These are phyloP conservation scores for Starmerella ratchasimensis DNA, from an alignment of 805 yeast genomes.

Conservation along the genomic window DNA sequence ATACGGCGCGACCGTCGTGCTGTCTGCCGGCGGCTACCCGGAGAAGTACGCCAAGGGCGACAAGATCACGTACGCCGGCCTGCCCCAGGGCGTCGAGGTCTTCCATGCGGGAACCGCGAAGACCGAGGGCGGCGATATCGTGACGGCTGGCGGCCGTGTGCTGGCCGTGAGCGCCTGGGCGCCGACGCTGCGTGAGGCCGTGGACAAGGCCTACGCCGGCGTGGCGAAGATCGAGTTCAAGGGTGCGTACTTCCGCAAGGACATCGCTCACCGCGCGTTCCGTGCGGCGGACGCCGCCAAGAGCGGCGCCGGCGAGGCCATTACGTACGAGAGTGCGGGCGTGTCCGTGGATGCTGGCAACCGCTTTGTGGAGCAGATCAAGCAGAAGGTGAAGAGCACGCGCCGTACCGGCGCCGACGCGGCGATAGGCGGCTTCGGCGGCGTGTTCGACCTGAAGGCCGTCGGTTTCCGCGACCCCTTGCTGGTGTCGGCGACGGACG, in stretches of 20 bases:
- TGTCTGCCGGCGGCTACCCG: slow-evolving; percentile 97
- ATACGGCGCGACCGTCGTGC: slow-evolving; percentile 81
- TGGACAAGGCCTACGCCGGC: slow-evolving; percentile 73
- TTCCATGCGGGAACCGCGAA: slow-evolving; percentile 94
- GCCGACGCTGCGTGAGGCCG: slow-evolving; percentile 60
- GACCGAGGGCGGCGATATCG: slow-evolving; percentile 39
- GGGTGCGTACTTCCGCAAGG: slow-evolving; percentile 73
- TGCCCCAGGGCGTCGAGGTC: slow-evolving; percentile 50
- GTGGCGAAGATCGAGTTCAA: slow-evolving; percentile 60
- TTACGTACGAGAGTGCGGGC: slow-evolving; percentile 92
- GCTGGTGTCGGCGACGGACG: slow-evolving; percentile 95
- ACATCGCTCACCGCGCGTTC: slow-evolving; percentile 94
- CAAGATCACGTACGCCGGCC: slow-evolving; percentile 40
- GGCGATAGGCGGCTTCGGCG: slow-evolving; percentile 98
- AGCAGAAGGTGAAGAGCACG: slow-evolving; percentile 80
- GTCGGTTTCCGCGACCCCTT: slow-evolving; percentile 72
- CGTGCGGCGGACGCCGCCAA: slow-evolving; percentile 31
- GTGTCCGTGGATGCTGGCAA: slow-evolving; percentile 97
- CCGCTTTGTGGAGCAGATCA: slow-evolving; percentile 75
- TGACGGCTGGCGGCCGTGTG: slow-evolving; percentile 93
- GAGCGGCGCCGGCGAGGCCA: slow-evolving; percentile 20
- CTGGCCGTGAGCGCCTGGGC: slow-evolving; percentile 88
- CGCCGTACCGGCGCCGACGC: slow-evolving; percentile 94
- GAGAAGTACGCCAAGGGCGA: slow-evolving; percentile 77
- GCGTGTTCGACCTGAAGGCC: slow-evolving; percentile 75